A percentile compares a stretch with the other conserved stretches of the same genome.
Evolutionary conservation across 495 filamentous ascomycete species (phyloP).

Genomic region (Staphylotrichum longicolle): DNA sequence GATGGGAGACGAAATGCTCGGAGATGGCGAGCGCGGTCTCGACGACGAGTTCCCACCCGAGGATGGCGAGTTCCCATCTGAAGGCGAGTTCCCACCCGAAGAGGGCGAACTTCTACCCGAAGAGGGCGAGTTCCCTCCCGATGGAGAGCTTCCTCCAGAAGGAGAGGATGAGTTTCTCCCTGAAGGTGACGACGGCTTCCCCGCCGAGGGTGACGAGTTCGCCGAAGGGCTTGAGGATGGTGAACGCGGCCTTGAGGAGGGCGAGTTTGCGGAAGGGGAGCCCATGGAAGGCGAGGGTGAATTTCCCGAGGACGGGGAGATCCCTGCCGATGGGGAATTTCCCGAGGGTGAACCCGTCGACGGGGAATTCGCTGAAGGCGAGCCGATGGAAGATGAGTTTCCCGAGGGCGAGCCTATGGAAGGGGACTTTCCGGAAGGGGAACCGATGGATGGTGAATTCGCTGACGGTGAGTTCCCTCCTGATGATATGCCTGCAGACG

Average conservation of each 20-base stretch:
- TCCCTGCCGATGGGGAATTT: not conserved
- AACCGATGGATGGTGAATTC: not conserved
- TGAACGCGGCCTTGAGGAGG: not conserved
- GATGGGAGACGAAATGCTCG: constrained; percentile 2
- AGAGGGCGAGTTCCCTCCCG: not conserved
- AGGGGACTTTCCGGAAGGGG: not conserved
- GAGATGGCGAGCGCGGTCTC: constrained; percentile 10
- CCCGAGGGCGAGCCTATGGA: not conserved
- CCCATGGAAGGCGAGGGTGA: not conserved
- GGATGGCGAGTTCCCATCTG: constrained; percentile 4
- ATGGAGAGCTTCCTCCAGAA: not conserved
- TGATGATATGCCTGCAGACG: not conserved
- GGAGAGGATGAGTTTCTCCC: not conserved
- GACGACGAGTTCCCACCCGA: constrained; percentile 13
- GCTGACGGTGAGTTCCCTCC: constrained; percentile 9
- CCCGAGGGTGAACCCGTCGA: constrained; percentile 7
- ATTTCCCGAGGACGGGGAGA: not conserved
- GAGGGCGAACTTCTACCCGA: not conserved
- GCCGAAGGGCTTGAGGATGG: not conserved
- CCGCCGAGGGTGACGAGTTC: not conserved
- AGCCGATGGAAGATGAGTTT: not conserved
- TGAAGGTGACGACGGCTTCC: constrained; percentile 2
- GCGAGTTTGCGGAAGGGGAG: not conserved
- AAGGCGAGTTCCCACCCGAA: not conserved
- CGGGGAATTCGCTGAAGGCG: not conserved